Evolutionary conservation across 2,329 filamentous ascomycete genomes (phyloP), one percentile per base, ranked within the genome.

Genomic region (Lecanicillium sp.): DNA sequence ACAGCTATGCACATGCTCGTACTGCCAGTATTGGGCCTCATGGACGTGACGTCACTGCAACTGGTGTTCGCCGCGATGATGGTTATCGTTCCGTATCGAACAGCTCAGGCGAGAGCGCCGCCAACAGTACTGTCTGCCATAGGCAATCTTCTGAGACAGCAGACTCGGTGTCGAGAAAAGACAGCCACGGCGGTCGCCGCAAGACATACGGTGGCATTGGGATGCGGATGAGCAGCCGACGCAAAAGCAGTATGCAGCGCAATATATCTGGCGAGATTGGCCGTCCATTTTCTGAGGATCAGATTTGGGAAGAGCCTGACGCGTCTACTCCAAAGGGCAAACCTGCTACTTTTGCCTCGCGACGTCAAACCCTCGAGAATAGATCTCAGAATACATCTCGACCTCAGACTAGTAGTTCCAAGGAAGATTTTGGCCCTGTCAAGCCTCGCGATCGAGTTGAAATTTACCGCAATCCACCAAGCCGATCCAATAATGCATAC

Each of bases 301-400:
- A 85, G 53, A 89, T 95, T 44, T 95, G 87, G 70, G 89, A 95
- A 58, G 90, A 95, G 55, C 84, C 86, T 1, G 78, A 84, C 51
- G 68, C 56, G 13, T 45, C 46, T 12, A 35, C 44, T 17, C 29
- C 14, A 16, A 33, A 25, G 12, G 11, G 29, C 40, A 31, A 48
- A 12, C 30, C 63, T 15, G 60, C 63, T 41, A 54, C 66, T 29
- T 29, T 43, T 15, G 41, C 48, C 20, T 31, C 50, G 39, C 54
- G 55, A 36, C 52, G 63, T 51, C 43, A 58, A 51, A 33, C 52
- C 28, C 49, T 60, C 35, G 50, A 48, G 48, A 52, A 40, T 41
- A 51, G 58, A 57, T 48, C 62, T 51, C 49, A 45, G 20, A 59
- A 55, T 33, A 51, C 59, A 11, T 28, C 37, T 17, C 15, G 36